These are phyloP conservation scores for Beta vulgaris DNA, from an alignment of 148 eudicot genomes.

Conservation along the genomic window DNA sequence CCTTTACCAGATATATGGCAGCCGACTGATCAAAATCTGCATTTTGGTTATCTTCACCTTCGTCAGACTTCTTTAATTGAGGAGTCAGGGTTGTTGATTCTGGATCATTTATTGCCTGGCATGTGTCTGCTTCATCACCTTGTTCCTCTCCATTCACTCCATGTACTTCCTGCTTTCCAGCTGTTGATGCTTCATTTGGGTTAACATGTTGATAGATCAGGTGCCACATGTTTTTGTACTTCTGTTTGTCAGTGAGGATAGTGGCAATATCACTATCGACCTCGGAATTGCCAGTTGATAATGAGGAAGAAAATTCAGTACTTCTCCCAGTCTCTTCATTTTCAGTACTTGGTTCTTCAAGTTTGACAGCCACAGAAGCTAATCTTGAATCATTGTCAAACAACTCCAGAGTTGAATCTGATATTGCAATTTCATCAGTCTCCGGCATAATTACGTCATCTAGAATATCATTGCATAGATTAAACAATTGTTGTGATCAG, in stretches of 20 bases:
- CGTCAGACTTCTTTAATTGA: slow-evolving; percentile 3
- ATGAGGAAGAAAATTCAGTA: neutral
- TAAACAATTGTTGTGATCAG: neutral
- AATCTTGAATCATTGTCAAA: slow-evolving; percentile 1
- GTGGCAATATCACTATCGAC: slow-evolving; percentile 21
- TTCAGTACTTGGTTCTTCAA: slow-evolving; percentile 15
- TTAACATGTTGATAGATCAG: slow-evolving; percentile 65
- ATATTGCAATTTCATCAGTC: slow-evolving; percentile 6
- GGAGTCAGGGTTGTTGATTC: slow-evolving; percentile 15
- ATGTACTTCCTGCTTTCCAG: slow-evolving; percentile 18
- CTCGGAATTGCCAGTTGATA: slow-evolving; percentile 26
- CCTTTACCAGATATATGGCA: slow-evolving; percentile 42
- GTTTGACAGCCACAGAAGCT: slow-evolving; percentile 1
- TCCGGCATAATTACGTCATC: slow-evolving; percentile 15
- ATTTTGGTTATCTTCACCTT: slow-evolving; percentile 20
- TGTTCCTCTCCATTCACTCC: slow-evolving; percentile 30
- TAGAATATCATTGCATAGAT: slow-evolving; percentile 10
- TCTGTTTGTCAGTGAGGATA: slow-evolving; percentile 42
- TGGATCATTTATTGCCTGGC: slow-evolving; percentile 10
- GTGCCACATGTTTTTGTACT: slow-evolving; percentile 76
- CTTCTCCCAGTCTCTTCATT: slow-evolving; percentile 11
- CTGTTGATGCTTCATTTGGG: slow-evolving; percentile 38
- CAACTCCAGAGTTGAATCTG: slow-evolving; percentile 11
- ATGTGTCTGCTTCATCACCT: slow-evolving; percentile 19
- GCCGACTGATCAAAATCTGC: slow-evolving; percentile 29